Base-by-base conservation (phyloP, 768 basidiomycete genomes). In the Pisolithus orientalis region DNA sequence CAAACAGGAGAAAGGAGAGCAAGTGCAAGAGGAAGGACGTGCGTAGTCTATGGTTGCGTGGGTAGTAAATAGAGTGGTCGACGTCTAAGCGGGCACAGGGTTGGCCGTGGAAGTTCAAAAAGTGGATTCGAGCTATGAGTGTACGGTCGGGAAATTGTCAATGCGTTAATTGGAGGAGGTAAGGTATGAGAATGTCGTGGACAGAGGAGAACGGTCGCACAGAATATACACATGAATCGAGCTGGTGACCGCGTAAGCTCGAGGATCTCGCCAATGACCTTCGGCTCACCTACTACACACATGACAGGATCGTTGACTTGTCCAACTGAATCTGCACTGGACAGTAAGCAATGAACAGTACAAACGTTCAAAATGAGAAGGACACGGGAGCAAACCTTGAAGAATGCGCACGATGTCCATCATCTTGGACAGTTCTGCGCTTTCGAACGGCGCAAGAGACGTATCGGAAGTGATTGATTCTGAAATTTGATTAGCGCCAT, bases 1-100 rank as follows among this genome's bases (percentile, higher is more conserved):
- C 72, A 61, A 79, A 80, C 1, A 80, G 64, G 6, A 78, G 42
- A 1, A 67, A 64, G 4, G 72, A 74, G 1, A 74, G 40, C 2
- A 64, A 38, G 21, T 55, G 65, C 50, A 79, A 68, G 28, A 75
- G 59, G 50, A 56, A 60, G 0, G 78, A 74, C 11, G 64, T 68
- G 10, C 45, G 47, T 11, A 16, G 10, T 7, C 51, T 45, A 13
- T 43, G 45, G 14, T 37, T 16, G 0, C 3, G 17, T 40, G 45
- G n/a, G 4, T 54, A 46, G 44, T 65, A 56, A 11, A 71, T 50
- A 0, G 70, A 68, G 47, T 63, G 61, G 16, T 62, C 49, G 1
- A 59, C 57, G 29, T 63, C 56, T 0, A 77, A 57, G 16, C 74
- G 72, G 9, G 69, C 72, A 24, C 64, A 62, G 16, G 63, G 61